Conservation (phyloP, 2,329 filamentous ascomycete genomes). For the Seiridium cupressi region DNA sequence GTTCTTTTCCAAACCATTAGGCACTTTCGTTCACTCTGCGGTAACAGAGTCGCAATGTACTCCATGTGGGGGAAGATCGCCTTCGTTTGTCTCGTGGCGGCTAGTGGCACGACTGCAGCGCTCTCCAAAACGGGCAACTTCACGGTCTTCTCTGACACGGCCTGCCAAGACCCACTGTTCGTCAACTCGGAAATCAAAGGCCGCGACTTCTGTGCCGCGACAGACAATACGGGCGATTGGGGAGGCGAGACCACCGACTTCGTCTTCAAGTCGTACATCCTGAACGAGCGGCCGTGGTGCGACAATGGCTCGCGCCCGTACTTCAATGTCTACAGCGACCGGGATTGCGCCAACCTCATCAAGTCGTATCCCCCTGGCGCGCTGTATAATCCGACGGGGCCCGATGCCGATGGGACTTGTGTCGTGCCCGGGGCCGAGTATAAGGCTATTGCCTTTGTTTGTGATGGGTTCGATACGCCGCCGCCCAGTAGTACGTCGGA, state of each 20-base stretch:
- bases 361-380: background rate
- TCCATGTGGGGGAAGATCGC: too few species aligned
- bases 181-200: conserved; percentile 8
- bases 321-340: conserved; percentile 10
- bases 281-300: conserved; percentile 11
- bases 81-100: too few species aligned
- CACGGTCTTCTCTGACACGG: conserved; percentile 4
- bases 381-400: background rate
- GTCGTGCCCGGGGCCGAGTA: conserved; percentile 8
- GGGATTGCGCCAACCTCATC: conserved; percentile 1
- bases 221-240: background rate
- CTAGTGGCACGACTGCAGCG: background rate
- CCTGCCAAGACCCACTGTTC: conserved; percentile 7
- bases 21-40: too few species aligned
- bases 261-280: conserved; percentile 8
- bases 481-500: background rate
- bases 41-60: too few species aligned
- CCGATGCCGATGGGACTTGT: background rate
- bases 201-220: conserved; percentile 7
- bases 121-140: conserved; percentile 8
- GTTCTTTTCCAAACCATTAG: too few species aligned
- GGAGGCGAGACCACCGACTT: background rate
- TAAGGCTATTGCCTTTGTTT: conserved; percentile 9
- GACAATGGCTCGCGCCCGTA: conserved; percentile 2
- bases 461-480: background rate